Evolutionary conservation across 2,329 filamentous ascomycete genomes (phyloP), one percentile per base, ranked within the genome.

Genomic region (Xylaria polymorpha): DNA sequence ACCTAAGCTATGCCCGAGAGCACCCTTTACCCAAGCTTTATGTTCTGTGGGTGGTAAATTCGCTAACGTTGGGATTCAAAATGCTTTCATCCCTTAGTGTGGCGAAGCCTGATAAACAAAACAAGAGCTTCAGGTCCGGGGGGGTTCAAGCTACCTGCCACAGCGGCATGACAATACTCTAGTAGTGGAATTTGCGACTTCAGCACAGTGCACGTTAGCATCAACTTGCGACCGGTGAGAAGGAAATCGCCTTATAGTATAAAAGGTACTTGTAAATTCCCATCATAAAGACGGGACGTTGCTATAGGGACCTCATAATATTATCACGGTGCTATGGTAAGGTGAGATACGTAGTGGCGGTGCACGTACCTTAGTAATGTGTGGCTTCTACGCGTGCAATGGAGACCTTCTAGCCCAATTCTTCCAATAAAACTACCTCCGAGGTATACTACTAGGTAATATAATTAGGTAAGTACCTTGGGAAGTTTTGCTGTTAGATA

Each of bases 291-390:
- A 46, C 44, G 44, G 25, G 3, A 29, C 25, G 25, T 46, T 22
- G n/a, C 44, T 9, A 5, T 32, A 55, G 51, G 18, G 18, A 55
- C 10, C 18, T 29, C 4, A 29, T 29, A 29, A 29, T 29, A 4
- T 29, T 29, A 29, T 29, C 25, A 4, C 25, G 4, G 25, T 4
- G 25, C 25, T 29, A 29, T 29, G 2, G 25, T 29, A 29, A 29
- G 4, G 25, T 29, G 44, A 22, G 48, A 51, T 53, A 51, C n/a
- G 18, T 29, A n/a, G 51, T 55, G 51, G 53, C 53, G 39, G 53
- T 56, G 35, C 53, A 56, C 4, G 29, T 3, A 35, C 9, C 51
- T 55, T 20, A 14, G 8, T 51, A 10, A 7, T 29, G 48, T 25
- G 25, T 12, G 12, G 48, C 25, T 29, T 29, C 25, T 29, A 29